Conservation (phyloP, 495 filamentous ascomycete genomes). For the Hypoxylon rickii region DNA sequence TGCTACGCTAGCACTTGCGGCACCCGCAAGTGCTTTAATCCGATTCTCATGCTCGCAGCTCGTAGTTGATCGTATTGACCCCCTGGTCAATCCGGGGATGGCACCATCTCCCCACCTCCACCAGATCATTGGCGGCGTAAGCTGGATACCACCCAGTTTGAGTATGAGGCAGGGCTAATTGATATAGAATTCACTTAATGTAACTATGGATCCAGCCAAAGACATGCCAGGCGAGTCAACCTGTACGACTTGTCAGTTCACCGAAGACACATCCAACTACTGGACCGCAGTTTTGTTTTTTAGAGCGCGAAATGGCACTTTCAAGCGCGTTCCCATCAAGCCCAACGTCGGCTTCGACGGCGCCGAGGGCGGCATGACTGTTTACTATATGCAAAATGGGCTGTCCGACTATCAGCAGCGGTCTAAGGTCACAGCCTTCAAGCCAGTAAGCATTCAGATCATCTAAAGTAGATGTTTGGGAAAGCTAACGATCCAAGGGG, state of each 20-base stretch:
- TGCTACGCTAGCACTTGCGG: slow-evolving; percentile 43
- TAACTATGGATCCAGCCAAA: slow-evolving; percentile 38
- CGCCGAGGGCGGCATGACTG: slow-evolving; percentile 46
- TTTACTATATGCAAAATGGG: slow-evolving; percentile 48
- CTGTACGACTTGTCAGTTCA: slow-evolving; percentile 41
- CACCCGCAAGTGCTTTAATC: slow-evolving; percentile 45
- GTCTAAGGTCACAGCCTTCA: slow-evolving; percentile 46
- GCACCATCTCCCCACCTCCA: slow-evolving; percentile 22
- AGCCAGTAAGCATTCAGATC: slow-evolving; percentile 33
- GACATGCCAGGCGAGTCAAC: slow-evolving; percentile 36
- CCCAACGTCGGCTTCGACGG: slow-evolving; percentile 43
- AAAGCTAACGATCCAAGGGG: slow-evolving; percentile 28
- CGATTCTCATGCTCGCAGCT: slow-evolving; percentile 46
- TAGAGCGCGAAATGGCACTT: slow-evolving; percentile 44
- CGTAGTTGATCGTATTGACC: slow-evolving; percentile 46
- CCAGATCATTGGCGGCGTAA: slow-evolving; percentile 40
- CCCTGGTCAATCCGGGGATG: slow-evolving; percentile 41
- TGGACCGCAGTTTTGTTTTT: slow-evolving; percentile 50
- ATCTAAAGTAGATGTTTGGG: background rate
- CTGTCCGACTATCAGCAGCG: slow-evolving; percentile 35
- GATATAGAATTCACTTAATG: slow-evolving; percentile 39
- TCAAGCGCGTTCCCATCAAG: slow-evolving; percentile 44
- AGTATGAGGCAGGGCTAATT: slow-evolving; percentile 1
- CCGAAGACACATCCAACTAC: slow-evolving; percentile 46
- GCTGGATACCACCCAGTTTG: background rate